Percentiles rank a stretch among this genome's conserved stretches.
phyloP scores from a whole-genome alignment of 1,284 basidiomycete genomes.

The Leccinum solheimii region DNA sequence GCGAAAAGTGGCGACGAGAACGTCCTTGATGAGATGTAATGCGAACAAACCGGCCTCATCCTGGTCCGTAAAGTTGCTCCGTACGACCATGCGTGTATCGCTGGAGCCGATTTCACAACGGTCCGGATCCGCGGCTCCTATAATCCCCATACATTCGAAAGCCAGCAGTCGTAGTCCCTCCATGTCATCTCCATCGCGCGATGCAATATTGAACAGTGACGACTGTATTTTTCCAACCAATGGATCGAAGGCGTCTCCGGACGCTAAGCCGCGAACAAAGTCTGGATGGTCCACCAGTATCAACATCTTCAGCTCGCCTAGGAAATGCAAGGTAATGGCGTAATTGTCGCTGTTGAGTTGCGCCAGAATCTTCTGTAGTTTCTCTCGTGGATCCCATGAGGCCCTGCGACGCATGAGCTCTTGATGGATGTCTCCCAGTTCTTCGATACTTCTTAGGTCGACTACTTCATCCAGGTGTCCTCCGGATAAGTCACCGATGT shows the following conservation, averaged over 20 bases:
- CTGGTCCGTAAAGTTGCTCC: constrained; percentile 82
- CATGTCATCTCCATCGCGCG: constrained; percentile 76
- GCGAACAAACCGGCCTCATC: constrained; percentile 82
- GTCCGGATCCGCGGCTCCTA: constrained; percentile 97
- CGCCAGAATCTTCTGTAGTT: constrained; percentile 71
- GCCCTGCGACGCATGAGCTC: constrained; percentile 53
- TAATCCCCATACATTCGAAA: constrained; percentile 90
- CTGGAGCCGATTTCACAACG: constrained; percentile 72
- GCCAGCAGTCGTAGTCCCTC: constrained; percentile 69
- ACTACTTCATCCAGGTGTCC: constrained; percentile 75
- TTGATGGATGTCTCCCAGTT: constrained; percentile 54
- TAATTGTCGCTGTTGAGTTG: constrained; percentile 82
- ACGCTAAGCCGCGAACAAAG: constrained; percentile 61
- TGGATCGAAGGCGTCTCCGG: constrained; percentile 86
- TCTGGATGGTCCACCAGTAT: constrained; percentile 54
- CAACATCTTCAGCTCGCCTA: constrained; percentile 75
- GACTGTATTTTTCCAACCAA: constrained; percentile 72
- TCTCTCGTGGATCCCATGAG: constrained; percentile 52
- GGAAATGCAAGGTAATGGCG: constrained; percentile 74
- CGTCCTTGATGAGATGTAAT: constrained; percentile 81
- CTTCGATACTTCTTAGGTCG: constrained; percentile 70
- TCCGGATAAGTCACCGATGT: constrained; percentile 49
- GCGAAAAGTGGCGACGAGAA: constrained; percentile 90
- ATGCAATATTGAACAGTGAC: constrained; percentile 70
- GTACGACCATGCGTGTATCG: constrained; percentile 71